Percentiles rank a stretch among this genome's conserved stretches.
phyloP scores from a whole-genome alignment of 306 rosid genomes.

The Cicer arietinum region DNA sequence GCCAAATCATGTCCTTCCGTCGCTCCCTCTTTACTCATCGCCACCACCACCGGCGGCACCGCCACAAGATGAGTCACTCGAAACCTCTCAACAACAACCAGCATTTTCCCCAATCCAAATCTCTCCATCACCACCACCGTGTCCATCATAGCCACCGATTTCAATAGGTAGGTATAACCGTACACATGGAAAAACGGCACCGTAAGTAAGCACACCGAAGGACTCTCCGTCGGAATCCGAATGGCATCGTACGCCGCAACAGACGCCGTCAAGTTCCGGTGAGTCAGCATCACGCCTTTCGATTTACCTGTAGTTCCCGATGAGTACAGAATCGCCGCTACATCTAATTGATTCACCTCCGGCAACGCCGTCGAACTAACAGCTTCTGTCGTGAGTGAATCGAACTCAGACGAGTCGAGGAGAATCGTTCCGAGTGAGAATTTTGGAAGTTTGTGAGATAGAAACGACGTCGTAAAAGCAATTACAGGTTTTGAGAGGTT shows the following conservation, averaged over 20 bases:
- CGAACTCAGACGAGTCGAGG: slow-evolving; percentile 64
- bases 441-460: neutral
- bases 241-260: slow-evolving; percentile 32
- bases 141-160: slow-evolving; percentile 47
- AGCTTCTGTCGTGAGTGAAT: slow-evolving; percentile 32
- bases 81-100: slow-evolving; percentile 53
- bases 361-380: neutral
- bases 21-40: slow-evolving; percentile 42
- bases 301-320: slow-evolving; percentile 67
- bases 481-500: slow-evolving; percentile 47
- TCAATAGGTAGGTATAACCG: slow-evolving; percentile 49
- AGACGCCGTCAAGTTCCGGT: slow-evolving; percentile 50
- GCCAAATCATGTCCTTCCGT: slow-evolving; percentile 47
- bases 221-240: slow-evolving; percentile 26
- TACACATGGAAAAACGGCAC: slow-evolving; percentile 60
- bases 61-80: slow-evolving; percentile 44
- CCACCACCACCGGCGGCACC: slow-evolving; percentile 57
- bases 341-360: slow-evolving; percentile 56
- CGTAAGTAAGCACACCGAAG: slow-evolving; percentile 50
- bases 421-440: slow-evolving; percentile 31
- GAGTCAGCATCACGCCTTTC: slow-evolving; percentile 63
- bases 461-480: slow-evolving; percentile 52
- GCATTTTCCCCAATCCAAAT: slow-evolving; percentile 48
- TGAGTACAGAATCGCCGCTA: slow-evolving; percentile 61
- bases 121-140: slow-evolving; percentile 59